These are phyloP conservation scores for Pseudogymnoascus destructans DNA, from an alignment of 2,329 filamentous ascomycete species.

Conservation along the genomic window DNA sequence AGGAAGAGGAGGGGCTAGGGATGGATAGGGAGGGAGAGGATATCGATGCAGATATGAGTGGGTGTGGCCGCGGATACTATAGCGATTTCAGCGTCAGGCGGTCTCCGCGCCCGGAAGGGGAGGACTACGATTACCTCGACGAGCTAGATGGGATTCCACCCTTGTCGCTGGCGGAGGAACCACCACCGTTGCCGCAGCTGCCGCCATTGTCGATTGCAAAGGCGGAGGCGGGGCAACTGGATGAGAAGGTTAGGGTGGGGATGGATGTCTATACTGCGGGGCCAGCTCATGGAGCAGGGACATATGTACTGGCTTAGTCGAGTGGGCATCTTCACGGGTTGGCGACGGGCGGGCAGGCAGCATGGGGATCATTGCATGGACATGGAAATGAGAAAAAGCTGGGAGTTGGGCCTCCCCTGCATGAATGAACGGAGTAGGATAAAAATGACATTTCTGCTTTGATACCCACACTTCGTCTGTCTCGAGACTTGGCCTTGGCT, in stretches of 20 bases:
- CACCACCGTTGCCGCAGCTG: slow-evolving; percentile 18
- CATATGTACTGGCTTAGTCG: slow-evolving; percentile 2
- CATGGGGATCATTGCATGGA: neutral
- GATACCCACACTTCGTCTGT: neutral
- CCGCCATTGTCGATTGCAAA: slow-evolving; percentile 12
- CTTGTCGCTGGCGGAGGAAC: slow-evolving; percentile 21
- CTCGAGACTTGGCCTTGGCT: neutral
- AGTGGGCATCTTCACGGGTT: slow-evolving; percentile 1
- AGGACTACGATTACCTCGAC: slow-evolving; percentile 25
- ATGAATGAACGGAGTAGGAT: slow-evolving; percentile 11
- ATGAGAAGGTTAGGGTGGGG: slow-evolving; percentile 16
- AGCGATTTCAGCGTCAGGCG: slow-evolving; percentile 26
- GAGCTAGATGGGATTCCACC: slow-evolving; percentile 24
- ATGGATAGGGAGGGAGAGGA: slow-evolving; percentile 14
- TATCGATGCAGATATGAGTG: slow-evolving; percentile 12
- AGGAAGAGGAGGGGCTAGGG: slow-evolving; percentile 19
- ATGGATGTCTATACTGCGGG: neutral
- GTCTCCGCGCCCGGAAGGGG: slow-evolving; percentile 16
- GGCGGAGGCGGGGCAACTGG: slow-evolving; percentile 22
- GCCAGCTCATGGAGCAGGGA: neutral
- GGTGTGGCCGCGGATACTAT: slow-evolving; percentile 15
- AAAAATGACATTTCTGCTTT: slow-evolving; percentile 20
- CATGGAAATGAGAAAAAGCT: neutral
- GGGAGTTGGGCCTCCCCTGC: neutral
- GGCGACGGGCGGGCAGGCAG: neutral